Evolutionary conservation across 192 early-diverging fungal species (phyloP), one percentile per base, ranked within the genome.

Genomic region (Coemansia sp.): DNA sequence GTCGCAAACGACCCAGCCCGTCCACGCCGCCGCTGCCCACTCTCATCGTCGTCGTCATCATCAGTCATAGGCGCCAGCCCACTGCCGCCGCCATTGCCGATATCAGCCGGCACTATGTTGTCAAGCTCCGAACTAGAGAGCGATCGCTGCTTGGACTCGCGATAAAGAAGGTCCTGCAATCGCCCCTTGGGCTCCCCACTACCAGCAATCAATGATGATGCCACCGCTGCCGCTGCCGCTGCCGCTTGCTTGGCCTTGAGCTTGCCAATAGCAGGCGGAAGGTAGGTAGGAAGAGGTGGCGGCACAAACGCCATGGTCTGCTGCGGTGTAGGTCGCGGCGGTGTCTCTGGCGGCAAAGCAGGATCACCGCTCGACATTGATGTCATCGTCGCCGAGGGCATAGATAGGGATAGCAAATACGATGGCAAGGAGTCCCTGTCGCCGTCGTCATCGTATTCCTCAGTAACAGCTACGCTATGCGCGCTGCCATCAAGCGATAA

Each of bases 101-200:
- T 71, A 43, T 75, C 66, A 8, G 65, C 39, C 1, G 78, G 73
- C 39, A 81, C 78, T 20, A 81, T 68, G 56, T 71, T 70, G 26
- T 81, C 78, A 0, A 81, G 78, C 63, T 81, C 78, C 0, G 78
- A 81, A 56, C 78, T 81, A 14, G 78, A 81, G 40, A 68, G 51
- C 34, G 78, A 74, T 20, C 78, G 78, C 48, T 74, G 73, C 66
- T 74, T 74, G 23, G 72, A 71, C 38, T 80, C 78, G 59, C 69
- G 78, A 28, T 37, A 66, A 8, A 75, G 59, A 59, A 80, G 45
- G 10, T 74, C 73, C 31, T 69, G 65, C 6, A 80, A 33, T 0
- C 72, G 72, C 23, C 78, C 78, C 65, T 75, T 75, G 18, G 69
- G 63, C 46, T 33, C 51, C 6, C 50, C 65, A 42, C 23, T 34